Evolutionary conservation across 495 filamentous ascomycete genomes (phyloP), one percentile per base, ranked within the genome.

Genomic region (Aspergillus haitiensis): DNA sequence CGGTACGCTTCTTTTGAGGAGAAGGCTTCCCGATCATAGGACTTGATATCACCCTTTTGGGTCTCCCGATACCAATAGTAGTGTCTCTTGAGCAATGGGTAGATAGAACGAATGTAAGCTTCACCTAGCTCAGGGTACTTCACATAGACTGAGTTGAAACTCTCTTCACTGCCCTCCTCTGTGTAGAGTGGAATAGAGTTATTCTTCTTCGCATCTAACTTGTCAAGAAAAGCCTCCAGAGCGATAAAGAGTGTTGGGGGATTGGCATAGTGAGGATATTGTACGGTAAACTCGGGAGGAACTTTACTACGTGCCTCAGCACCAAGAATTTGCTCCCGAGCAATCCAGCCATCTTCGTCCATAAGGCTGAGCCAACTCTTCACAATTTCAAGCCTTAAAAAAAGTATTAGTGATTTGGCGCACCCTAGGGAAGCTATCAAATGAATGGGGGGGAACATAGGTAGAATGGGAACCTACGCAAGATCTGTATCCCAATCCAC

Each of bases 321-420:
- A 49, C 94, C 94, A 8, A 98, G 83, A 54, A 98, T 98, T 73
- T 98, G 95, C 73, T 98, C 94, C 42, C 94, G 89, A 6, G 85
- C 91, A 75, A 98, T 98, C 94, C 94, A 98, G 48, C 94, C 94
- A 68, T 98, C 92, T 42, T 94, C 92, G 65, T 98, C 94, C 82
- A 97, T 95, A 6, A 96, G 81, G 58, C 86, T 90, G 73, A 96
- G 91, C 95, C 95, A 98, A 72, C 89, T 95, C 77, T 89, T 91
- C 56, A 98, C 86, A 58, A 98, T 89, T 58, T 97, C 91, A 21
- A 98, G 86, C 0, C 80, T 84, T n/a, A 21, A 7, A 33, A 55
- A 13, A 21, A 45, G 63, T 34, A 64, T 51, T 51, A 27, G 21
- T 27, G 21, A 69, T 61, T 46, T 11, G 27, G 5, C 44, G 44